Conservation (phyloP, 2,329 filamentous ascomycete genomes). For the Sclerotinia trifoliorum region DNA sequence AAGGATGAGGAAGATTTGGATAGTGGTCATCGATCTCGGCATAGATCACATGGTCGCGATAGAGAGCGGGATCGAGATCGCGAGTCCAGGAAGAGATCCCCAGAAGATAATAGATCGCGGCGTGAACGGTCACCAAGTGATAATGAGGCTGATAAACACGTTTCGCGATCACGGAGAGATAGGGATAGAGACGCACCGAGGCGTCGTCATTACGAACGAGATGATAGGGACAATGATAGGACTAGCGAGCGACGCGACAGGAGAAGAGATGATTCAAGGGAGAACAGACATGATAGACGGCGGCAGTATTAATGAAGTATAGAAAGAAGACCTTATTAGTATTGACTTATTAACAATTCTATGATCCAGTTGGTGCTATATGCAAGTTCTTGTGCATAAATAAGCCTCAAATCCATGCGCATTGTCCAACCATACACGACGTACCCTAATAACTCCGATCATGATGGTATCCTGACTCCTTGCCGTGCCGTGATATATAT, state of each 20-base stretch:
- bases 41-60: slow-evolving; percentile 24
- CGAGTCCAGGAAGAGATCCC: slow-evolving; percentile 15
- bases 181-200: slow-evolving; percentile 23
- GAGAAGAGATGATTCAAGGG: slow-evolving; percentile 28
- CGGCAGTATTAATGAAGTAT: slow-evolving; percentile 23
- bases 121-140: slow-evolving; percentile 20
- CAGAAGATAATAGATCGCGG: slow-evolving; percentile 20
- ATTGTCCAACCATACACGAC: slow-evolving; percentile 2
- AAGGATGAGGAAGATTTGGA: slow-evolving; percentile 26
- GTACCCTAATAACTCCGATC: slow-evolving; percentile 13
- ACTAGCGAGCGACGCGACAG: slow-evolving; percentile 3
- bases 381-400: slow-evolving; percentile 8
- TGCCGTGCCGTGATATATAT: neutral
- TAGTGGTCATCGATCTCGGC: slow-evolving; percentile 25
- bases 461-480: slow-evolving; percentile 12
- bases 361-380: neutral
- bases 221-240: slow-evolving; percentile 4
- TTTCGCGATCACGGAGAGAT: slow-evolving; percentile 22
- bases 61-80: slow-evolving; percentile 10
- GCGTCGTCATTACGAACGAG: slow-evolving; percentile 13
- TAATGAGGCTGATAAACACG: slow-evolving; percentile 9
- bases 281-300: slow-evolving; percentile 22
- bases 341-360: neutral
- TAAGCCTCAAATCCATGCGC: neutral
- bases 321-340: neutral